Evolutionary conservation across 352 stramenopile species (phyloP), one percentile per base, ranked within the genome.

Genomic region (Phytophthora melonis): DNA sequence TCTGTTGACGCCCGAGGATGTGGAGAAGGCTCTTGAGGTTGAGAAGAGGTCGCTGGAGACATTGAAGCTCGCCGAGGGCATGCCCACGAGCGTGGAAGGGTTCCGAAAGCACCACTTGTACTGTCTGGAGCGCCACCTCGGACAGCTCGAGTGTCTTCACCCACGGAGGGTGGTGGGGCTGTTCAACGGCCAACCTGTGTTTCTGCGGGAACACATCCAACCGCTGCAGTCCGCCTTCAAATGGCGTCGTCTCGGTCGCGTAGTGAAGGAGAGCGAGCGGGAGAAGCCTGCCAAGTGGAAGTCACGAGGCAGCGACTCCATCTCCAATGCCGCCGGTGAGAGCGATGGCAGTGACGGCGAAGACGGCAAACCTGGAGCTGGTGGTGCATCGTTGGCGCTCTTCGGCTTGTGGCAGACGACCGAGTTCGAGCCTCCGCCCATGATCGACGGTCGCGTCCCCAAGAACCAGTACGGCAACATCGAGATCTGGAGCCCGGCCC

Each of bases 401-500:
- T 97, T 92, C 60, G 91, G 91, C 5, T 57, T 74, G 19, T 97
- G 91, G 91, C 91, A 97, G 55, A 97, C 91, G 8, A 73, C 70
- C 5, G 79, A 75, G 19, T 85, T 92, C 55, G 77, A 87, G 16
- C 63, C 84, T 36, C 75, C 83, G 1, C 49, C 72, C 0, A 67
- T 97, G 10, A 75, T 92, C 8, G 72, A 95, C 43, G 86, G 84
- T n/a, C 53, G 64, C 5, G 72, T 97, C 1, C 91, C 90, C 2
- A 95, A 94, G 76, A 97, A 95, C 75, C 73, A 88, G 73, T 96
- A 93, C 66, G 90, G 91, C 18, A 97, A 97, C 72, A 84, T 96
- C 54, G 91, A 97, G 60, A 66, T 97, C 50, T 97, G 90, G 90
- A 97, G 88, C 66, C 58, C 79, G 2, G 84, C 79, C 0, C 86